Evolutionary conservation across 176 grass and related monocot species (phyloP).

Genomic region (Oryza glumipatula): DNA sequence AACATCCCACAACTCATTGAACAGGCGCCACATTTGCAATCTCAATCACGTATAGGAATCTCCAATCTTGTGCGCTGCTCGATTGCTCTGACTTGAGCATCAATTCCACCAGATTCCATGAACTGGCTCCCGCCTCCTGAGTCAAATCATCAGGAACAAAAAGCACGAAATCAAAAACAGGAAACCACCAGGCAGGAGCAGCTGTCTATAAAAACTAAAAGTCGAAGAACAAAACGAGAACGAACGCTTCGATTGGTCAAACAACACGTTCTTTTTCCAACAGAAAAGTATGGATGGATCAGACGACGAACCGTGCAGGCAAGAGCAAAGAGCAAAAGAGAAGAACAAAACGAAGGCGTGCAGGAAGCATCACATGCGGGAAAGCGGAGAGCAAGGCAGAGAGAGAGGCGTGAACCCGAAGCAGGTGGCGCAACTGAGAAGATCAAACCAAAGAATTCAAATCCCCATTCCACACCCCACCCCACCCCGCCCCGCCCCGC

Average conservation of each 20-base stretch:
- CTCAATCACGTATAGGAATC: neutral
- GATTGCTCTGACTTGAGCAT: neutral
- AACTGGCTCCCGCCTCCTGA: neutral
- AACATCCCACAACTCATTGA: conserved; percentile 54
- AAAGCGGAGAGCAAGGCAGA: neutral
- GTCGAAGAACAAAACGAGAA: neutral
- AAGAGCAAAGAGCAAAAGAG: conserved; percentile 12
- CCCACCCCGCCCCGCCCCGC: neutral
- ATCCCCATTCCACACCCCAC: neutral
- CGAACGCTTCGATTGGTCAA: conserved; percentile 16
- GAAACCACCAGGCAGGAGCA: neutral
- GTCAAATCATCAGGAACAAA: conserved; percentile 21
- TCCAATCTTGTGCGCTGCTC: neutral
- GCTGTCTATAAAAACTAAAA: neutral
- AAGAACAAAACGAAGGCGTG: conserved; percentile 28
- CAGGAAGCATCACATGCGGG: conserved; percentile 11
- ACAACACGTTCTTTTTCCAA: neutral
- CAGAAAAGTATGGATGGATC: neutral
- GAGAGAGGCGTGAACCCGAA: conserved; percentile 31
- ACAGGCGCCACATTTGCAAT: conserved; percentile 53
- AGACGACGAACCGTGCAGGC: conserved; percentile 34
- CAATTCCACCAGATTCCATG: conserved; percentile 4
- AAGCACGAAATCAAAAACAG: conserved; percentile 4
- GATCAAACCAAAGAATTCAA: neutral
- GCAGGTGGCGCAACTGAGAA: neutral